Evolutionary conservation across 352 stramenopile species (phyloP).

Genomic region (Phytophthora citrophthora): DNA sequence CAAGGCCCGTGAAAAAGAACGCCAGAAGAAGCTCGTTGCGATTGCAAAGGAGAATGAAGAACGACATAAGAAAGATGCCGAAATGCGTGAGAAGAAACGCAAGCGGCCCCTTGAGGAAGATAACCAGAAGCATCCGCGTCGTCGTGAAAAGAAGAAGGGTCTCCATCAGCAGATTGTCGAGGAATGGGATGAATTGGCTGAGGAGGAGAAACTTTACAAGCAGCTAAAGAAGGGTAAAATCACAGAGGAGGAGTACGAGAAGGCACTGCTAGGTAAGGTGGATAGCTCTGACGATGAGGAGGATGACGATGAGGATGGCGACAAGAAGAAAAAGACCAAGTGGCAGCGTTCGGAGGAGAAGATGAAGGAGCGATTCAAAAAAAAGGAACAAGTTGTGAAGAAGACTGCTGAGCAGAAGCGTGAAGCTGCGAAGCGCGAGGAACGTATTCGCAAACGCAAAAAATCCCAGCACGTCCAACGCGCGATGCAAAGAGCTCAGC

Average conservation of each 20-base stretch:
- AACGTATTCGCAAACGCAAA: slow-evolving; percentile 84
- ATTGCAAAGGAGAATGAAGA: slow-evolving; percentile 78
- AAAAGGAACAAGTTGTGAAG: slow-evolving; percentile 74
- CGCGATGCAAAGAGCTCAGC: slow-evolving; percentile 60
- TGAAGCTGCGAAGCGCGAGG: slow-evolving; percentile 78
- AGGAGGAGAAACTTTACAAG: slow-evolving; percentile 97
- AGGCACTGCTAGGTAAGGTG: slow-evolving; percentile 66
- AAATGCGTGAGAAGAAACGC: slow-evolving; percentile 59
- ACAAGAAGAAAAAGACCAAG: slow-evolving; percentile 66
- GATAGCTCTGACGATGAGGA: slow-evolving; percentile 48
- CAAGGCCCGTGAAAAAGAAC: slow-evolving; percentile 95
- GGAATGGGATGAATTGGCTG: slow-evolving; percentile 99
- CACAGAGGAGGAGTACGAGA: slow-evolving; percentile 93
- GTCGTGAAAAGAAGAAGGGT: slow-evolving; percentile 96
- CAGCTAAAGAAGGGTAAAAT: slow-evolving; percentile 98
- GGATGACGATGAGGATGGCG: slow-evolving; percentile 31
- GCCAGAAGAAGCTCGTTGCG: slow-evolving; percentile 94
- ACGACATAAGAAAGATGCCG: slow-evolving; percentile 62
- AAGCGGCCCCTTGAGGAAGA: slow-evolving; percentile 68
- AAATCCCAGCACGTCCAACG: slow-evolving; percentile 78
- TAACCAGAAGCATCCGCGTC: slow-evolving; percentile 71
- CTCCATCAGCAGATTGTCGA: slow-evolving; percentile 97
- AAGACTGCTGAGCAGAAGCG: slow-evolving; percentile 82
- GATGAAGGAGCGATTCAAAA: slow-evolving; percentile 84
- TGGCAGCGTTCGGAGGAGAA: slow-evolving; percentile 67